Evolutionary conservation across 2,329 filamentous ascomycete species (phyloP), one percentile per base, ranked within the genome.

Genomic region (Thielaviopsis euricoi): DNA sequence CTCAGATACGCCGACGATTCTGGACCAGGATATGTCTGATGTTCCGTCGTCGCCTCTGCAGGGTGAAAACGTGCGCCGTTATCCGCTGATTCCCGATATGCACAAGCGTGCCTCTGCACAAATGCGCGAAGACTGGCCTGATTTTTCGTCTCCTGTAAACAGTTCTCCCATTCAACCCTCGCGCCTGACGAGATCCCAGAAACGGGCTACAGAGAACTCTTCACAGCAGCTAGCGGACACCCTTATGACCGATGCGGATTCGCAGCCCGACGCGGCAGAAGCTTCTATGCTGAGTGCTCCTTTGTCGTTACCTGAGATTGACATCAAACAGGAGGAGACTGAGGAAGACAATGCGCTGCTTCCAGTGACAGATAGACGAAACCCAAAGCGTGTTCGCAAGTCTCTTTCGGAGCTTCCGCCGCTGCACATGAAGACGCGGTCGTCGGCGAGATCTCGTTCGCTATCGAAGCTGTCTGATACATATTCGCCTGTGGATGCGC

Each of bases 1-100:
- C 37, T 52, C 55, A 15, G 49, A 52, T 19, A 53, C 55, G 49
- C 51, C 43, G 12, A 52, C 46, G 19, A 21, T 60, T 46, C 29
- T 60, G 3, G 77, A 77, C 22, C 76, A 79, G 62, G 65, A 74
- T 3, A 60, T 76, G n/a, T n/a, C 68, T 26, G 73, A 76, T 48
- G 68, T 69, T 19, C 73, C 76, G 3, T 83, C 80, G 6, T 83
- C 80, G 0, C 80, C 80, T 5, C 79, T 78, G 1, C 73, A 79
- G 58, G 74, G 52, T 3, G 57, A 59, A 22, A 43, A 48, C 15
- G 61, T 76, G 0, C 73, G 77, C 55, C 72, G 74, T 9, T 79
- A 77, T 58, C 74, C 76, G 13, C 69, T 80, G 5, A 65, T 76
- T 6, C 72, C 74, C 1, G 76, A 80, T 62, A 77, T 81, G 59